Evolutionary conservation across 83 land plant genomes (phyloP).

Genomic region (Thuja plicata): DNA sequence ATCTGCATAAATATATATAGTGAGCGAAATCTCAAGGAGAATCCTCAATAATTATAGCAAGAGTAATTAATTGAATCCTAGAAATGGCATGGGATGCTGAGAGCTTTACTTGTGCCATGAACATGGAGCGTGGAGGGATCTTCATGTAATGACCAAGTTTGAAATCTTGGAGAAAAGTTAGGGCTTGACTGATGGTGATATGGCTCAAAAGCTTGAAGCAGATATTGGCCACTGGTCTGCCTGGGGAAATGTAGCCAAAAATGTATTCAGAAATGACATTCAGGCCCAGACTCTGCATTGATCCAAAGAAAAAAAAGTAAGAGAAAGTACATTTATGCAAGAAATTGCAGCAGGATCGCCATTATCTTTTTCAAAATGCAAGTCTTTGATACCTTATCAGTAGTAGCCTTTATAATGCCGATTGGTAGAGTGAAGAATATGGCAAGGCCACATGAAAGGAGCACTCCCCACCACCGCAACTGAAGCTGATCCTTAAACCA

Average conservation of each 20-base stretch:
- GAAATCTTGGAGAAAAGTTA: conserved; percentile 85
- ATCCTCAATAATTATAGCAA: too few relatives aligned
- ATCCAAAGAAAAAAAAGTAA: not conserved
- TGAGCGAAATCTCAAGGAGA: not conserved
- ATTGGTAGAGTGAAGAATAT: conserved; percentile 81
- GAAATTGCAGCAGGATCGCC: not conserved
- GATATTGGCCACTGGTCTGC: conserved; percentile 82
- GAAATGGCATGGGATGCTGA: not conserved
- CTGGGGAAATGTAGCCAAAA: conserved; percentile 82
- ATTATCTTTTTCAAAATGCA: not conserved
- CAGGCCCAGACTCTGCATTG: conserved; percentile 63
- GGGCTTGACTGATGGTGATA: conserved; percentile 83
- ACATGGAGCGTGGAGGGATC: conserved; percentile 90
- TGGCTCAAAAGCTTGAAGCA: conserved; percentile 81
- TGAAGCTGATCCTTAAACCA: conserved; percentile 74
- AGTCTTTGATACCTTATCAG: conserved; percentile 65
- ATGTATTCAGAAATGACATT: conserved; percentile 84
- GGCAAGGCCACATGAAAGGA: conserved; percentile 72
- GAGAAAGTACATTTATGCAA: not conserved
- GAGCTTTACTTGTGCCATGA: conserved; percentile 73
- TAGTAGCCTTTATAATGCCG: conserved; percentile 79
- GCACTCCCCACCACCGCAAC: conserved; percentile 90
- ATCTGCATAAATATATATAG: too few relatives aligned
- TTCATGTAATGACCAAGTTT: conserved; percentile 97
- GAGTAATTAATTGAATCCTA: not conserved